phyloP scores from a whole-genome alignment of 495 filamentous ascomycete genomes.

The Penicillium steckii region DNA sequence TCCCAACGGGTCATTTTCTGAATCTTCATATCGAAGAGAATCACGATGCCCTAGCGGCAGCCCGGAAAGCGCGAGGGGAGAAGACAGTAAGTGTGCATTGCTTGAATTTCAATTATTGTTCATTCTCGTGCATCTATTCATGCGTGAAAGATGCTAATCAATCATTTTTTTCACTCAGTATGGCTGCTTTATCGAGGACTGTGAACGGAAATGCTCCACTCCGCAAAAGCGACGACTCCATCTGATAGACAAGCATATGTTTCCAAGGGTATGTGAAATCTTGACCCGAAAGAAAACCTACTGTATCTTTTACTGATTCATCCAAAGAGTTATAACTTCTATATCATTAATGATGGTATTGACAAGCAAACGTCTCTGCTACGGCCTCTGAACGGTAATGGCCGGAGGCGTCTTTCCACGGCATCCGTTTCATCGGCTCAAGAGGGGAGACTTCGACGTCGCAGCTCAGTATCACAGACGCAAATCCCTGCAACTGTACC shows the following conservation, averaged over 20 bases:
- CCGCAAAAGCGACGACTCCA: conserved; percentile 83
- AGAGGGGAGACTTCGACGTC: conserved; percentile 39
- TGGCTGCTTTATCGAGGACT: conserved; percentile 84
- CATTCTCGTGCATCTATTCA: background rate
- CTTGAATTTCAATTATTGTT: background rate
- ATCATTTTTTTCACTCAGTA: conserved; percentile 50
- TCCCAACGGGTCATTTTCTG: conserved; percentile 69
- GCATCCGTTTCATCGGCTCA: conserved; percentile 37
- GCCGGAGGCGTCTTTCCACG: conserved; percentile 51
- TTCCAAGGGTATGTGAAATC: conserved; percentile 59
- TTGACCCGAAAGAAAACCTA: background rate
- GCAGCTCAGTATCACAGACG: conserved; percentile 35
- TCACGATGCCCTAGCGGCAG: conserved; percentile 75
- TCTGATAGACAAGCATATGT: conserved; percentile 91
- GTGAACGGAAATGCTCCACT: conserved; percentile 81
- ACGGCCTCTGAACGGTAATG: conserved; percentile 36
- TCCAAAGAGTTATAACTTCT: conserved; percentile 80
- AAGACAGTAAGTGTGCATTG: conserved; percentile 66
- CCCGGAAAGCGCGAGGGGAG: conserved; percentile 74
- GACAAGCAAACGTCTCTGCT: conserved; percentile 81
- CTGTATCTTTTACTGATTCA: background rate
- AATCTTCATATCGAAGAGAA: conserved; percentile 87
- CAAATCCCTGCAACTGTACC: conserved; percentile 3
- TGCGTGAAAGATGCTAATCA: background rate
- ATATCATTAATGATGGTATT: conserved; percentile 81